Evolutionary conservation across 164 flowering plant species (phyloP).

Genomic region (Piper longum): DNA sequence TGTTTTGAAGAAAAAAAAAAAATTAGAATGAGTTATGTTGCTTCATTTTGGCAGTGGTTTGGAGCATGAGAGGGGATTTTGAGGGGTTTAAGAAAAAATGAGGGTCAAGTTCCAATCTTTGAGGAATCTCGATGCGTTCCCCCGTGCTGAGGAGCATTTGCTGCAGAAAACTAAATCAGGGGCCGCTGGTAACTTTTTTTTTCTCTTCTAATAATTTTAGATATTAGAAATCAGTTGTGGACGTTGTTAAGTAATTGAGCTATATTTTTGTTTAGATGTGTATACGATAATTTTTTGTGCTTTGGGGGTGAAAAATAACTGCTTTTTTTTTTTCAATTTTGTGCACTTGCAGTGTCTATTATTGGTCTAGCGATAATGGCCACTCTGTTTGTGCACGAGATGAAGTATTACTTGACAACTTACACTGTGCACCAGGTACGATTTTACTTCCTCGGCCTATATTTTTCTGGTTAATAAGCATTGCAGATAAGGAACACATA

Average conservation of each 20-base stretch:
- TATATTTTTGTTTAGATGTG: too few relatives aligned
- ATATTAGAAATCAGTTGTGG: too few relatives aligned
- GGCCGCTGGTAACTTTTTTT: constrained; percentile 49
- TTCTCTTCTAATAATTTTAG: not conserved
- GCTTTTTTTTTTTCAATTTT: too few relatives aligned
- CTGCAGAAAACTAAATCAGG: constrained; percentile 87
- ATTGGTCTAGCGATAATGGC: constrained; percentile 85
- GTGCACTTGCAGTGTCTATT: constrained; percentile 48
- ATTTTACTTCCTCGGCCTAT: not conserved
- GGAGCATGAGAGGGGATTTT: not conserved
- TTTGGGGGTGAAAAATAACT: too few relatives aligned
- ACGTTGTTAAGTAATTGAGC: too few relatives aligned
- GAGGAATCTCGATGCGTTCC: constrained; percentile 82
- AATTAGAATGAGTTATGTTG: too few relatives aligned
- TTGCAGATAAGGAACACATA: too few relatives aligned
- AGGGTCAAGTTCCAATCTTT: constrained; percentile 62
- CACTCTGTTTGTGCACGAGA: constrained; percentile 80
- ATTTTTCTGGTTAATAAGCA: not conserved
- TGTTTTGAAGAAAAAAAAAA: too few relatives aligned
- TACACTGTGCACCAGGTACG: constrained; percentile 84
- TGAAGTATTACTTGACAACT: constrained; percentile 68
- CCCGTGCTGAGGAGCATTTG: constrained; percentile 95
- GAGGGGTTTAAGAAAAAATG: constrained; percentile 20
- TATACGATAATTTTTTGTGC: too few relatives aligned
- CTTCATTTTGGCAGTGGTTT: not conserved